Evolutionary conservation across 345 rosid species (phyloP).

Genomic region (Salix brachista): DNA sequence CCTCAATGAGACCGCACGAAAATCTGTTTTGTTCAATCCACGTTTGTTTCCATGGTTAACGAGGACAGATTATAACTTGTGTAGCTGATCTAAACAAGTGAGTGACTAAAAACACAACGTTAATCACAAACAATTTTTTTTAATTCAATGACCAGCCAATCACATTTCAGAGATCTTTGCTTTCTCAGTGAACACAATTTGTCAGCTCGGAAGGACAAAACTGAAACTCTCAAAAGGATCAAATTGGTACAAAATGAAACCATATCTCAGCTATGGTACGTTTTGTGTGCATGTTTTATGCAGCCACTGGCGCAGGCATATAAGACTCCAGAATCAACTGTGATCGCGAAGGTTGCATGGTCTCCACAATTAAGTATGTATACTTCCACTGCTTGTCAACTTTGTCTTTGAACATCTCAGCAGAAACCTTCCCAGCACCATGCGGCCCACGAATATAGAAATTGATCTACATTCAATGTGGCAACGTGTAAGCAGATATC

Average conservation of each 20-base stretch:
- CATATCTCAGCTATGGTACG: neutral
- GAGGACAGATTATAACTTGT: neutral
- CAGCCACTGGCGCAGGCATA: conserved; percentile 47
- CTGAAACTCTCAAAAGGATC: neutral
- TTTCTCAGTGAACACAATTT: neutral
- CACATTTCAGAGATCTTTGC: neutral
- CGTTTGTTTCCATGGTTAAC: neutral
- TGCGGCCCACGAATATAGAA: conserved; percentile 89
- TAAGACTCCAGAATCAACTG: conserved; percentile 85
- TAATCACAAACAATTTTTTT: neutral
- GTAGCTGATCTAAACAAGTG: neutral
- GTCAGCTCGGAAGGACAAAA: conserved; percentile 1
- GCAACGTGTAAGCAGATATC: neutral
- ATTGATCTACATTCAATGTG: conserved; percentile 45
- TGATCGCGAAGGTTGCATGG: conserved; percentile 59
- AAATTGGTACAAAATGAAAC: neutral
- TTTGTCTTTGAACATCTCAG: conserved; percentile 91
- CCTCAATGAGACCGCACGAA: neutral
- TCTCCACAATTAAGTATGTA: conserved; percentile 75
- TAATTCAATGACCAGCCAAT: neutral
- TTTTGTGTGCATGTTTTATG: neutral
- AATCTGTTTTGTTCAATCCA: neutral
- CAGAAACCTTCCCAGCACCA: conserved; percentile 84
- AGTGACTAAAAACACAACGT: neutral
- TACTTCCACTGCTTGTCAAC: conserved; percentile 81